Base-by-base conservation (phyloP, 139 green algal species). In the Chlorokybus atmophyticus region DNA sequence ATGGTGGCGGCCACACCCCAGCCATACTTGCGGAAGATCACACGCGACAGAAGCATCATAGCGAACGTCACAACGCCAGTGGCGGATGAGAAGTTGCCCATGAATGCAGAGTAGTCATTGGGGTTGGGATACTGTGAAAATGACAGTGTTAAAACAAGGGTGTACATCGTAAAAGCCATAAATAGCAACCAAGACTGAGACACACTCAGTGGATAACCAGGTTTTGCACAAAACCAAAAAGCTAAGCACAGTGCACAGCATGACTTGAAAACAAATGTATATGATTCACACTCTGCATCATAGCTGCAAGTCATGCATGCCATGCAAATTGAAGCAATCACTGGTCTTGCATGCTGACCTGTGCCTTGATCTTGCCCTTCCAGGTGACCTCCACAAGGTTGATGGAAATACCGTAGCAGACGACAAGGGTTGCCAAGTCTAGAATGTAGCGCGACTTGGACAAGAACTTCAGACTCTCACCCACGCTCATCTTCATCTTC, bases 361-460 rank as follows among this genome's bases (percentile, higher is more conserved):
- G 90, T 4, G 82, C 83, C 86, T 98, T 98, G 73, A 98, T 87
- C 82, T 98, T 96, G 73, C 77, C 81, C 83, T 98, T 98, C 90
- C 90, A 98, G 27, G 90, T 98, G 39, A 98, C 90, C 80, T 98
- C 90, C 40, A 98, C 90, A 76, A 98, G 73, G 82, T 98, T 98
- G 76, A 98, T 98, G 64, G 76, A 90, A 66, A 98, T 94, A 64
- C 90, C 90, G 59, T 98, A 98, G 2, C 85, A 79, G 28, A 96
- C 87, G 58, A 95, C 87, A 60, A 98, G 79, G 5, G 69, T 85
- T 41, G 90, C 90, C 55, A 98, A 75, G 80, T 94, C 82, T 50
- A 88, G 81, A 70, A 98, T 94, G 82, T 98, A 98, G 27, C 74
- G 68, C 25, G 79, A 91, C 57, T 79, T 81, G 24, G 90, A 81